A percentile compares a stretch with the other conserved stretches of the same genome.
These are phyloP conservation scores for Aspergillus versicolor DNA, from an alignment of 2,329 filamentous ascomycete species.

Conservation along the genomic window DNA sequence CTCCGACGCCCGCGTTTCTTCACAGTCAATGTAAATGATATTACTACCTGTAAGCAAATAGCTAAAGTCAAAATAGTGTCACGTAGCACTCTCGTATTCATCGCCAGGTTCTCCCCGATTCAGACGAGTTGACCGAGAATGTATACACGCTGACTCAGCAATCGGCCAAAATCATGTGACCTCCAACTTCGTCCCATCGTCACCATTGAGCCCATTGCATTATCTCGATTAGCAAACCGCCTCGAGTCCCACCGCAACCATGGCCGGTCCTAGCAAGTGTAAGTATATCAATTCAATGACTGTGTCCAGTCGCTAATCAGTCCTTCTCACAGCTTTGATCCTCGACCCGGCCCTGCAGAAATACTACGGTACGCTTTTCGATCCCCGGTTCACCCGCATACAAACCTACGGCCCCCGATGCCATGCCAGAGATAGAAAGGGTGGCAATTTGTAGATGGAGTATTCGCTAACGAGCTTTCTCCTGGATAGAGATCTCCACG, in stretches of 20 bases:
- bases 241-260: constrained; percentile 31
- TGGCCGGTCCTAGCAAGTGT: constrained; percentile 54
- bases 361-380: constrained; percentile 48
- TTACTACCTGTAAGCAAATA: too few relatives aligned
- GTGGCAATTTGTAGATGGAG: not conserved
- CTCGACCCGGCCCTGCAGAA: constrained; percentile 49
- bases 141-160: constrained; percentile 9
- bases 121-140: too few relatives aligned
- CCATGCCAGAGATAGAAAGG: not conserved
- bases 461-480: constrained; percentile 11
- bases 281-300: constrained; percentile 16
- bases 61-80: too few relatives aligned
- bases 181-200: constrained; percentile 13
- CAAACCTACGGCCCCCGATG: not conserved
- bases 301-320: constrained; percentile 49
- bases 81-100: too few relatives aligned
- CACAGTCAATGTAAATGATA: too few relatives aligned
- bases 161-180: constrained; percentile 12
- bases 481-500: constrained; percentile 67
- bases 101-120: too few relatives aligned
- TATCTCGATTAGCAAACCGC: not conserved
- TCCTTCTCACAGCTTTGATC: constrained; percentile 42
- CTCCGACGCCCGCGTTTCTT: not conserved
- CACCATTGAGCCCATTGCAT: constrained; percentile 11
- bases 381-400: constrained; percentile 11